Conservation (phyloP, 805 yeast species). For the Schizosaccharomyces cryophilus region DNA sequence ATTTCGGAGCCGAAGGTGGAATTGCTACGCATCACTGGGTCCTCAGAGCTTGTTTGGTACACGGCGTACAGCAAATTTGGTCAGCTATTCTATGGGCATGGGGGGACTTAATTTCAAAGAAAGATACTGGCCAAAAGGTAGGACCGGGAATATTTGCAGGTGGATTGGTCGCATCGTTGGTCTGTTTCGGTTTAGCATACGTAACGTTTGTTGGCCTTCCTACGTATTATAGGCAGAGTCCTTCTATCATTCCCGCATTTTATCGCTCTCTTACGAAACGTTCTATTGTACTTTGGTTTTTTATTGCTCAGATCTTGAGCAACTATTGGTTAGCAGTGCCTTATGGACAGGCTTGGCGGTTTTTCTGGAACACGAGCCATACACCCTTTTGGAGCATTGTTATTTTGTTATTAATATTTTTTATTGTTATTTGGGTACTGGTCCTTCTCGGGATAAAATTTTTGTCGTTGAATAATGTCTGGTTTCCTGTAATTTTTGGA, state of each 20-base stretch:
- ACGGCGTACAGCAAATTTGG: neutral
- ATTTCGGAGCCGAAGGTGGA: constrained; percentile 2
- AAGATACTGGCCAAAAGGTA: neutral
- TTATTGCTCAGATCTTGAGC: neutral
- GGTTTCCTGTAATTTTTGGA: constrained; percentile 1
- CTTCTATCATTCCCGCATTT: constrained; percentile 1
- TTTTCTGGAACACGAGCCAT: neutral
- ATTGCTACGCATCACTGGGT: neutral
- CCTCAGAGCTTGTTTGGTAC: neutral
- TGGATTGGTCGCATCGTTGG: neutral
- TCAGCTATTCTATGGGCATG: constrained; percentile 1
- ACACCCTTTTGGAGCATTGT: neutral
- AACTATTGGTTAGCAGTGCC: constrained; percentile 1
- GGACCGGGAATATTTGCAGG: neutral
- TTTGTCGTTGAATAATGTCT: neutral
- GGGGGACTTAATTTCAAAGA: neutral
- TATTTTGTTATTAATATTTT: neutral
- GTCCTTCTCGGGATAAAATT: neutral
- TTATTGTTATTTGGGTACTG: neutral
- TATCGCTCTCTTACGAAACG: neutral
- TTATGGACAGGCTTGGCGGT: constrained; percentile 1
- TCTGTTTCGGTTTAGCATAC: neutral
- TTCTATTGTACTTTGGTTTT: neutral
- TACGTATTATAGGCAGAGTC: neutral
- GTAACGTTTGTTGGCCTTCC: neutral